A percentile compares a stretch with the other conserved stretches of the same genome.
These are phyloP conservation scores for Boletus semigastroideus DNA, from an alignment of 1,284 basidiomycete genomes.

Conservation along the genomic window DNA sequence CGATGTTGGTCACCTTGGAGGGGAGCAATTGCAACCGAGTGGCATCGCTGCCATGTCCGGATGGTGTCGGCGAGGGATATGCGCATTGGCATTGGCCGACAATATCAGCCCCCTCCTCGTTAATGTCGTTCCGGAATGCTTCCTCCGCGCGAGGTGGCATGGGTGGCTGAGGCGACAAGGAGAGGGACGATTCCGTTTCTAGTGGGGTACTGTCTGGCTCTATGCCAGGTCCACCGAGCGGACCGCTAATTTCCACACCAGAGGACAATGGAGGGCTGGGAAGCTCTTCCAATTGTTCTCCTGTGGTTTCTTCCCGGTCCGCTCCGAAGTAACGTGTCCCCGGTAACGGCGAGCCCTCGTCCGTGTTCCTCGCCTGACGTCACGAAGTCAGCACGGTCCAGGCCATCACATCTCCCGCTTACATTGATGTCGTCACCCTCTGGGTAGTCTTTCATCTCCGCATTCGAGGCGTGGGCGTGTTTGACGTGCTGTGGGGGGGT, in stretches of 20 bases:
- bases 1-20: conserved; percentile 1
- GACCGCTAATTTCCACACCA: not conserved
- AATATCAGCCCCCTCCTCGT: not conserved
- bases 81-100: not conserved
- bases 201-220: not conserved
- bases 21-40: conserved; percentile 1
- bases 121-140: not conserved
- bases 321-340: conserved; percentile 1
- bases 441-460: conserved; percentile 6
- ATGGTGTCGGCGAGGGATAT: conserved; percentile 30
- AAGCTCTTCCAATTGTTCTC: not conserved
- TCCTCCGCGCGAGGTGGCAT: conserved; percentile 1
- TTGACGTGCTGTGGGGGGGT: conserved; percentile 21
- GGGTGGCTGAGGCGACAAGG: not conserved
- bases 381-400: conserved; percentile 8
- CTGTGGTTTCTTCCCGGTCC: not conserved
- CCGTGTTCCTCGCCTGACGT: conserved; percentile 3
- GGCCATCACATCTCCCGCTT: not conserved
- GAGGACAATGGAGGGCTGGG: not conserved
- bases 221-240: not conserved
- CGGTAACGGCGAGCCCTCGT: not conserved
- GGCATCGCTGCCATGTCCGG: conserved; percentile 28
- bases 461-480: conserved; percentile 10
- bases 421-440: conserved; percentile 5
- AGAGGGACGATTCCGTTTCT: conserved; percentile 1